Base-by-base conservation (phyloP, 352 stramenopile genomes). In the Phytopythium kandeliae region DNA sequence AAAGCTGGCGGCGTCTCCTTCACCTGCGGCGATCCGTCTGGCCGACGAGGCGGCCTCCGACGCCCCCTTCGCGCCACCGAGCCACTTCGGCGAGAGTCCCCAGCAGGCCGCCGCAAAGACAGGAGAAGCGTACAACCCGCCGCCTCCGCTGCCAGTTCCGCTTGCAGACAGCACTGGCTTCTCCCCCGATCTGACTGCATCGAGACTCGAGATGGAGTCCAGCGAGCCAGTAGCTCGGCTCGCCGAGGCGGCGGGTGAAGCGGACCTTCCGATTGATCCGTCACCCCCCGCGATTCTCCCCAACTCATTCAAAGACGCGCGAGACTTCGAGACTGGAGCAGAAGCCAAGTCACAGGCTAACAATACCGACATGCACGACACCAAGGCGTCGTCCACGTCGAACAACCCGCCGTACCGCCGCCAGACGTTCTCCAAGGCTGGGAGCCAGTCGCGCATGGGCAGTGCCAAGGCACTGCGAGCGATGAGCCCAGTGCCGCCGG, bases 401-500 rank as follows among this genome's bases (percentile, higher is more conserved):
- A n/a, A 34, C 9, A 21, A 33, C 2, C 46, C 33, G 13, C 36
- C 40, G 6, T 60, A 60, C 26, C 45, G 54, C 24, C 46, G 54
- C 10, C 46, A 60, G 36, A 51, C 47, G 10, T 30, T 60, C 19
- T 21, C 42, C 15, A 50, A 40, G 48, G 49, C 33, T 13, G 36
- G 34, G 1, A 59, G 53, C 25, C 54, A 60, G 30, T 15, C 26
- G 21, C 46, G 47, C 21, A 38, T 51, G 45, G 47, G 41, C 15
- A 35, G 13, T 16, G 31, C 30, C 28, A 37, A 44, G 17, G 25
- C 33, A 2, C 42, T 31, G 19, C 40, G 19, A 13, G 26, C 37
- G 28, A 15, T 47, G 3, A 31, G 31, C 30, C 33, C 31, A 6
- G 44, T 30, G 31, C 15, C 30, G 38, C 35, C 30, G 4, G 24